Base-by-base conservation (phyloP, 2,329 filamentous ascomycete species). In the Berkeleyomyces rouxiae region DNA sequence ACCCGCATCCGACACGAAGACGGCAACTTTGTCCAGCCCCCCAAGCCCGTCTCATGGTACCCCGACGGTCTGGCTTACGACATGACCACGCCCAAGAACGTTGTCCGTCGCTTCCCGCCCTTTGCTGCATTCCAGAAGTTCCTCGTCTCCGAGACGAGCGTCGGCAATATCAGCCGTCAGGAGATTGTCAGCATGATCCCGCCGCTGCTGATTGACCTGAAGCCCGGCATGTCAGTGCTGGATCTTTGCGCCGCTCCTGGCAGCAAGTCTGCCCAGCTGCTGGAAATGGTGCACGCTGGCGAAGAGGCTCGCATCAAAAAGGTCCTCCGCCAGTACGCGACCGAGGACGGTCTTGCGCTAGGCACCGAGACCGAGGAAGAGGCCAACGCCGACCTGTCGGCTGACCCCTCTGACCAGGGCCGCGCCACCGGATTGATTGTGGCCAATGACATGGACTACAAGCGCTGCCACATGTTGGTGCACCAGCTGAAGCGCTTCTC, bases 141-240 rank as follows among this genome's bases (percentile, higher is more conserved):
- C 77, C 81, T 99, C 59, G 93, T 99, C 59, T 95, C 92, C 61
- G 93, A 99, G 79, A 96, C 93, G 3, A 90, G 88, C 63, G 90
- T 97, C 31, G 93, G 93, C 69, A 99, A 97, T 73, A 97, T 99
- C 70, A 96, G 88, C 74, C 84, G 93, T 69, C 93, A 99, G 74
- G 93, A 99, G 76, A 87, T 96, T 53, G 93, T 99, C 70, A 96
- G 90, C 77, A 99, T 99, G 93, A 97, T 99, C 66, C 93, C 93
- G 36, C 93, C 93, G 36, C 81, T 97, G 68, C 79, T 97, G 69
- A 87, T 99, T 78, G 91, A 97, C 70, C 80, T 97, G 59, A 83
- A 84, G 68, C 91, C 93, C 3, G 89, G 91, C 61, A 95, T 96
- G 86, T 87, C 86, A 1, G 91, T 96, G 7, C 77, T 99, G 68